Base-by-base conservation (phyloP, 371 early-diverging fungal species). In the Circinella umbellata region DNA sequence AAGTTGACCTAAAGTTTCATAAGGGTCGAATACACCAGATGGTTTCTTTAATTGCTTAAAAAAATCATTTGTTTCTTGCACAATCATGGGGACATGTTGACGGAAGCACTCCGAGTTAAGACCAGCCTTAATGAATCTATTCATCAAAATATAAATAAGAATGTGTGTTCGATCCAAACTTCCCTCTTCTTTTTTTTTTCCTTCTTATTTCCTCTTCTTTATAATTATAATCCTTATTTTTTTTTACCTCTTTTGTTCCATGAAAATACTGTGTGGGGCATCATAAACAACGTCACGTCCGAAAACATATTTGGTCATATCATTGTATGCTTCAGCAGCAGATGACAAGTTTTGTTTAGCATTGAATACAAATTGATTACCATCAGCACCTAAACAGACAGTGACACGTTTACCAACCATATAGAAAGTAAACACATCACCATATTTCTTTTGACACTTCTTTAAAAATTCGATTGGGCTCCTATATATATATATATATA, bases 271-370 rank as follows among this genome's bases (percentile, higher is more conserved):
- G 82, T 97, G 97, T 35, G 92, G 92, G 61, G 94, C 95, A 84
- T 98, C 99, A 83, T 98, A 98, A n/a, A 98, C 97, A 38, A 98
- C 97, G 42, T 93, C 96, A 70, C 83, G 87, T 63, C 99, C 99
- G 83, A 98, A 98, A 39, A 98, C 98, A 20, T 96, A 95, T 59
- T 92, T 95, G 14, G 98, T 98, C 85, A 98, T 89, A 49, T 89
- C 88, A 72, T 89, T 92, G 84, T 98, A 98, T 47, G 97, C 97
- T 49, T 92, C 96, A 76, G 97, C 98, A 53, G 98, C 98, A 51
- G 94, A 93, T 65, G 94, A 95, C 70, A 93, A 68, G 69, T 93
- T 90, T 67, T 94, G 84, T 76, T 94, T 95, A 63, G 92, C 92
- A 86, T 98, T 98, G 84, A 98, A 96, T 9, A 97, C 91, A 79